Evolutionary conservation across 2,329 filamentous ascomycete species (phyloP), one percentile per base, ranked within the genome.

Genomic region (Colletotrichum sp.): DNA sequence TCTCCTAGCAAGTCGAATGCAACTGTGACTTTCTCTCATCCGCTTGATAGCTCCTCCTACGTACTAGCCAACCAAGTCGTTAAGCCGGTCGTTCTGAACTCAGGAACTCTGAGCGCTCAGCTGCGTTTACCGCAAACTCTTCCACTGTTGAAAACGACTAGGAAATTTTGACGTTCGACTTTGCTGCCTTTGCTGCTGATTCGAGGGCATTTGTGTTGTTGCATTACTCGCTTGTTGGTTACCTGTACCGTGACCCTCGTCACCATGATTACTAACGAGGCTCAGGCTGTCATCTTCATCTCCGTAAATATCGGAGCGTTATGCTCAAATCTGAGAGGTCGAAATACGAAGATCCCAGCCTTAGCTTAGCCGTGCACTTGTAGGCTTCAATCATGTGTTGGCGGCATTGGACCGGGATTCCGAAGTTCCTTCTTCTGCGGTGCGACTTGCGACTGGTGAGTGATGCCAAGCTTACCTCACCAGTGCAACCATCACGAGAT

Each of bases 281-380:
- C 44, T 39, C 32, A 24, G 16, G 64, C 60, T 9, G 44, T 15
- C 74, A 71, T 59, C 59, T 16, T 34, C 28, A 34, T 49, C 52
- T 30, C 26, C 24, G 16, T 30, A 18, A 39, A 2, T 28, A 12
- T 39, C 18, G 34, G 18, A 57, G 39, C 69, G 8, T 69, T 18
- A 44, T 26, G 8, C 71, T 69, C 34, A n/a, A 69, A 66, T 12
- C 32, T 62, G 65, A 76, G 69, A 76, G 74, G 74, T 21, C 71
- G 10, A 69, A 13, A 44, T 73, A 76, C 74, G 74, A 74, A 52
- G 16, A 12, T 32, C 26, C 32, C 73, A 69, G 57, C 57, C 69
- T 76, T 65, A 64, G 72, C 69, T 26, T 68, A 21, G 36, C 69
- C 12, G 9, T 32, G 24, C 21, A 24, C 52, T 69, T 24, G 8